Evolutionary conservation across 495 filamentous ascomycete genomes (phyloP).

Genomic region (Aspergillus cavernicola): DNA sequence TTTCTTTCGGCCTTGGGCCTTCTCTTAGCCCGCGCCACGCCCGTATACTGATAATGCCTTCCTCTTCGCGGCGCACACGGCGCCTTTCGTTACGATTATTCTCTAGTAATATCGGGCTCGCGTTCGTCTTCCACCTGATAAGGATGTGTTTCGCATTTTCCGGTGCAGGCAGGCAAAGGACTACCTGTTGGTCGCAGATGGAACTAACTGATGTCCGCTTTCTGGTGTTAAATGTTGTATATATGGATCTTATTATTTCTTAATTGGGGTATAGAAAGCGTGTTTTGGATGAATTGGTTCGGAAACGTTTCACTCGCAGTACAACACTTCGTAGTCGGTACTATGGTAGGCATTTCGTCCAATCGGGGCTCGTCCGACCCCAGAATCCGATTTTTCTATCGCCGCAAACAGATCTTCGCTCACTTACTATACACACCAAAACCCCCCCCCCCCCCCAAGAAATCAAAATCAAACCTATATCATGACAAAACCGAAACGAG

Average conservation of each 20-base stretch:
- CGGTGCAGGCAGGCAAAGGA: background rate
- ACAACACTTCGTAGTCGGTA: too few species aligned
- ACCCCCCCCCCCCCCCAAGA: too few species aligned
- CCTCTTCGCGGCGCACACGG: slow-evolving; percentile 4
- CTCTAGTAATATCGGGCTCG: slow-evolving; percentile 15
- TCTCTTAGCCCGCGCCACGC: background rate
- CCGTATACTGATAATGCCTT: slow-evolving; percentile 3
- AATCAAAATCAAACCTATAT: too few species aligned
- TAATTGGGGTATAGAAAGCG: slow-evolving; percentile 22
- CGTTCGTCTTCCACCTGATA: background rate
- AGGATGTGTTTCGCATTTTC: background rate
- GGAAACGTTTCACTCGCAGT: too few species aligned
- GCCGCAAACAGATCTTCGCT: too few species aligned
- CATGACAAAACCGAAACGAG: slow-evolving; percentile 22
- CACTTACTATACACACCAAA: too few species aligned
- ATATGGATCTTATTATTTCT: slow-evolving; percentile 15
- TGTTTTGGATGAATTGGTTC: background rate
- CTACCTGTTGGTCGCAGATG: background rate
- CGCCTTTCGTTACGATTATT: slow-evolving; percentile 14
- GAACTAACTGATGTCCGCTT: background rate
- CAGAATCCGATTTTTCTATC: too few species aligned
- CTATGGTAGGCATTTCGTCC: too few species aligned
- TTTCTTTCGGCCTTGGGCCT: slow-evolving; percentile 11
- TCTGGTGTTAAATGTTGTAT: slow-evolving; percentile 16
- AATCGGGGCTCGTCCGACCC: too few species aligned